Conservation (phyloP, 495 filamentous ascomycete genomes). For the Rhizodiscina lignyota region DNA sequence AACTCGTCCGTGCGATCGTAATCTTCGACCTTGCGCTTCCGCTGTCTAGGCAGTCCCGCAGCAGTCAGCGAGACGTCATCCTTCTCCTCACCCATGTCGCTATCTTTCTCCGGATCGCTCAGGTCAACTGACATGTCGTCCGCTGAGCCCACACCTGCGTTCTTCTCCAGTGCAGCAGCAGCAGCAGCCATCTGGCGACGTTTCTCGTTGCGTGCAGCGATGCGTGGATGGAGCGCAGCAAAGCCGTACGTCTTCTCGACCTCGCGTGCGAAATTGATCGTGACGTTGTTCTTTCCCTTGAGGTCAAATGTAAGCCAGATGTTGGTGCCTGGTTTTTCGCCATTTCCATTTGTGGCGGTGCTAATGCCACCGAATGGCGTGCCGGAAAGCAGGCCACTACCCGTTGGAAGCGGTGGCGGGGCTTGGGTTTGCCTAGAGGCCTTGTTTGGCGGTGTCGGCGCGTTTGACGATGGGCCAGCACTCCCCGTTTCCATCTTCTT, state of each 20-base stretch:
- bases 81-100: slow-evolving; percentile 23
- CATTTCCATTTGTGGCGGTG: slow-evolving; percentile 14
- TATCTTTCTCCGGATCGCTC: slow-evolving; percentile 40
- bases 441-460: slow-evolving; percentile 42
- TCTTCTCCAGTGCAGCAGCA: slow-evolving; percentile 58
- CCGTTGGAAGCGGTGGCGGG: slow-evolving; percentile 37
- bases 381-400: slow-evolving; percentile 50
- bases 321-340: slow-evolving; percentile 41
- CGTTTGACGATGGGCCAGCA: slow-evolving; percentile 34
- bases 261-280: slow-evolving; percentile 86
- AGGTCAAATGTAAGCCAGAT: slow-evolving; percentile 74
- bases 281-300: slow-evolving; percentile 64
- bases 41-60: slow-evolving; percentile 29
- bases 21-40: slow-evolving; percentile 82
- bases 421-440: slow-evolving; percentile 35
- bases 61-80: too few species aligned
- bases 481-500: slow-evolving; percentile 24
- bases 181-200: slow-evolving; percentile 71
- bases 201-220: slow-evolving; percentile 70
- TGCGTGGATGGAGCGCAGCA: slow-evolving; percentile 76
- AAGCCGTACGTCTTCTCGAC: slow-evolving; percentile 90
- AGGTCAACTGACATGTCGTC: slow-evolving; percentile 38
- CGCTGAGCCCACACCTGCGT: slow-evolving; percentile 39
- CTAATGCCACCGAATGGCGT: slow-evolving; percentile 39
- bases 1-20: slow-evolving; percentile 96